Base-by-base conservation (phyloP, 2,329 filamentous ascomycete species). In the Colletotrichum sojae region DNA sequence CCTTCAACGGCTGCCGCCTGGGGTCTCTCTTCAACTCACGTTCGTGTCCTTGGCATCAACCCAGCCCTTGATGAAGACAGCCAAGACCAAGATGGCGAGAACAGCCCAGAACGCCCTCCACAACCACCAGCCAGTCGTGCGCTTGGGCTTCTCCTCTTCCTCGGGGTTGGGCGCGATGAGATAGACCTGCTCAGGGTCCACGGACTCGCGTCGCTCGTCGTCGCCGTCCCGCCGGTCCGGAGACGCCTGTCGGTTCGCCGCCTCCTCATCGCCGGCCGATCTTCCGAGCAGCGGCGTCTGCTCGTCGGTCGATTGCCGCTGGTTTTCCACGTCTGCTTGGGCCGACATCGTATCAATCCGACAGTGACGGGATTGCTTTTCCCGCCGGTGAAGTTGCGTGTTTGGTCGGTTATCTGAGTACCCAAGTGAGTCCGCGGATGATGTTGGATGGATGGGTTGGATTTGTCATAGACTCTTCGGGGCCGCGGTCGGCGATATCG, bases 11-110 rank as follows among this genome's bases (percentile, higher is more conserved):
- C 2, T 8, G 8, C 4, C 10, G 31, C 10, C 31, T 10, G 31
- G 10, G 31, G 31, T 36, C 31, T 10, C 31, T 36, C 4, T 10
- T 39, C n/a, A 1, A 75, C 78, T 62, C 46, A 83, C 82, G 58
- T 83, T 74, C 25, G 81, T 78, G 70, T 83, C 81, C 22, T 77
- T 74, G 12, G 80, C 80, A 68, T 84, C 82, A n/a, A 83, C 71
- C 83, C 82, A 85, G 5, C 82, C 82, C 69, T 83, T 84, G 51
- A 84, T 77, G 60, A 84, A 84, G 16, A 83, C 64, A 1, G 70
- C 77, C 15, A 82, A 70, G 15, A 82, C 55, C 1, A 80, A 46
- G 1, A 74, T 73, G 1, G 67, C 77, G 6, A 78, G 18, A 15
- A 83, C 36, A n/a, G 70, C 22, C 81, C 80, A 82, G 55, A 82